A percentile compares a stretch with the other conserved stretches of the same genome.
These are phyloP conservation scores for Phyllostachys edulis DNA, from an alignment of 176 grass and related monocot species.

Conservation along the genomic window DNA sequence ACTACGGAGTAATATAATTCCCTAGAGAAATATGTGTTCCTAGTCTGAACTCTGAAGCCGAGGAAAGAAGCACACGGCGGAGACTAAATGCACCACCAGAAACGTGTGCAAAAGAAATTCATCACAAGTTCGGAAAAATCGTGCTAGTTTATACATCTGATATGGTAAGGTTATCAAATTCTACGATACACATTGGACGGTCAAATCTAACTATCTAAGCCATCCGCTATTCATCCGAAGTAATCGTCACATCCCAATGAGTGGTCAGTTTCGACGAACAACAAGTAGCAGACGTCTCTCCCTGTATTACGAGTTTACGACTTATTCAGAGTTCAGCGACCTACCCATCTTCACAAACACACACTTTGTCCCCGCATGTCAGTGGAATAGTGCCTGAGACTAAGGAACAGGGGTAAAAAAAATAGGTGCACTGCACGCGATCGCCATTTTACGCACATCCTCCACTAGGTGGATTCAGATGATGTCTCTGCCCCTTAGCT, in stretches of 20 bases:
- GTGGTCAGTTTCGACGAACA: not conserved
- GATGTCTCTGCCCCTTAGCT: not conserved
- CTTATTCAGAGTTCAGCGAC: not conserved
- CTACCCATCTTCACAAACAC: not conserved
- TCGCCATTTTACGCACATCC: not conserved
- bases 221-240: not conserved
- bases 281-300: not conserved
- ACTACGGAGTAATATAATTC: not conserved
- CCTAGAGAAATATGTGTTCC: not conserved
- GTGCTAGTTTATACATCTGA: not conserved
- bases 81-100: not conserved
- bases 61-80: not conserved
- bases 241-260: not conserved
- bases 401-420: not conserved
- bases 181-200: constrained; percentile 10
- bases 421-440: not conserved
- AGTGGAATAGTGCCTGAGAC: not conserved
- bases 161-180: not conserved
- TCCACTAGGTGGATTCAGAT: not conserved
- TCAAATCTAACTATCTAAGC: constrained; percentile 1
- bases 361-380: not conserved
- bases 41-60: not conserved
- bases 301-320: not conserved
- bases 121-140: not conserved
- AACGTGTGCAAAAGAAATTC: not conserved